Base-by-base conservation (phyloP, 306 rosid genomes). In the Casuarina equisetifolia region DNA sequence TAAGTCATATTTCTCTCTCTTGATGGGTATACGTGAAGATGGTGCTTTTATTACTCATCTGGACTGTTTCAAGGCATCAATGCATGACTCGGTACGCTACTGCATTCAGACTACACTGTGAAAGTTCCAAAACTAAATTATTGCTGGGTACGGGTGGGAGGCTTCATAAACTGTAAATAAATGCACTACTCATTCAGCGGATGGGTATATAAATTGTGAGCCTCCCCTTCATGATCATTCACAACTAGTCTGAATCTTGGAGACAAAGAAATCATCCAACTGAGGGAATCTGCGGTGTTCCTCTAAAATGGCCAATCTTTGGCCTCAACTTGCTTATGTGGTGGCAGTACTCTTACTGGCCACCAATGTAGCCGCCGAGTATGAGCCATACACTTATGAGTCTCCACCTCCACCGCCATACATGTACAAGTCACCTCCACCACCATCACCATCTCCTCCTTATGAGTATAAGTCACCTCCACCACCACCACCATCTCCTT, bases 231-330 rank as follows among this genome's bases (percentile, higher is more conserved):
- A 9, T 66, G 2, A 1, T 77, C 67, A 73, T 40, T 73, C 79
- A 82, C 67, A 66, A 61, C 1, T 67, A 25, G 16, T 20, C 58
- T 6, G 12, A 75, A 42, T 55, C 79, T 54, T 25, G 9, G 32
- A 44, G 43, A 38, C 48, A 35, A 59, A 50, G 3, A 62, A 61
- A 69, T 69, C 51, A 11, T 39, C 43, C 11, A 48, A 63, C 43
- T 35, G 52, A 51, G 7, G 70, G 55, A 25, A 11, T 39, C 25
- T 51, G 15, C 9, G n/a, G 73, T 39, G 11, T 15, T 67, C 20
- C 80, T 35, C 20, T 61, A 46, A 62, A 71, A 83, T 83, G 86
- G 80, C 80, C 75, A 70, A 45, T 62, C 72, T 3, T 70, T 79
- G 83, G 83, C 86, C 74, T 25, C 50, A 38, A 35, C 64, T 83